phyloP scores from a whole-genome alignment of 352 stramenopile species.

The Sclerospora graminicola region DNA sequence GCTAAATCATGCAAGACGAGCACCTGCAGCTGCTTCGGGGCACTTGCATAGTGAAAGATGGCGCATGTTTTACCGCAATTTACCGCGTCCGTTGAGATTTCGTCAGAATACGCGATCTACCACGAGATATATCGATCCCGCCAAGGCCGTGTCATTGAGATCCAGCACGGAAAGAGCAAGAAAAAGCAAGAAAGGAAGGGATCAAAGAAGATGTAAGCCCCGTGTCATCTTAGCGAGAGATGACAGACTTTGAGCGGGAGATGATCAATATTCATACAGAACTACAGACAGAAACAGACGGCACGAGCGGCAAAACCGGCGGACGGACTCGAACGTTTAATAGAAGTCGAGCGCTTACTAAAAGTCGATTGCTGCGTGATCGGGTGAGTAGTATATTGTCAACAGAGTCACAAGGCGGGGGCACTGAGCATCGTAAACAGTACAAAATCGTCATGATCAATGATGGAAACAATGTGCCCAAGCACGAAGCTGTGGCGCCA shows the following conservation, averaged over 20 bases:
- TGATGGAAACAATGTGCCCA: conserved; percentile 26
- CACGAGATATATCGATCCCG: conserved; percentile 64
- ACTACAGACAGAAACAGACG: conserved; percentile 4
- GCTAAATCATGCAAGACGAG: conserved; percentile 4
- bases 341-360: not conserved
- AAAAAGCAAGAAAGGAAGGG: conserved; percentile 28
- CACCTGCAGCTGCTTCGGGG: conserved; percentile 5
- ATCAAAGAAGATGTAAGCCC: conserved; percentile 15
- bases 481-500: conserved; percentile 4
- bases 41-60: conserved; percentile 34
- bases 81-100: conserved; percentile 59
- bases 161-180: conserved; percentile 43
- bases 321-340: conserved; percentile 20
- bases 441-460: conserved; percentile 76
- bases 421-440: conserved; percentile 20
- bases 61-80: conserved; percentile 55
- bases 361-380: conserved; percentile 2
- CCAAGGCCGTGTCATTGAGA: conserved; percentile 51
- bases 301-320: conserved; percentile 2
- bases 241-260: conserved; percentile 50
- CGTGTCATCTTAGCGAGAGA: conserved; percentile 4
- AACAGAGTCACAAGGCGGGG: conserved; percentile 29
- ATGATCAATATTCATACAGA: conserved; percentile 21
- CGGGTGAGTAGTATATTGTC: conserved; percentile 57
- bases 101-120: conserved; percentile 67